Conservation (phyloP, 306 rosid species). For the Cucumis hystrix region DNA sequence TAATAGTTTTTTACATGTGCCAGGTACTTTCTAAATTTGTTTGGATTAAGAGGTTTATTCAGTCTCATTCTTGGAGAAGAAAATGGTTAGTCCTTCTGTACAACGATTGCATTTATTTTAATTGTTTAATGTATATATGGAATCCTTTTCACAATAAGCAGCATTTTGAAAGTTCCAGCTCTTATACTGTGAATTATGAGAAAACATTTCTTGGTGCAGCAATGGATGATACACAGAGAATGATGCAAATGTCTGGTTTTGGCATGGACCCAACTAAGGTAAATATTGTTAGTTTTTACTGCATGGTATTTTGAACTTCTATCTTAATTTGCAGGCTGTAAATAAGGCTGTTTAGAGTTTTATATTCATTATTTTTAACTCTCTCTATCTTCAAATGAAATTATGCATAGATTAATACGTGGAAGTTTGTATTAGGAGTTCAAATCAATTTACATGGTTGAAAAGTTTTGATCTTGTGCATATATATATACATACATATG, state of each 20-base stretch:
- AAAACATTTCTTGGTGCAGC: conserved; percentile 36
- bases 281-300: not conserved
- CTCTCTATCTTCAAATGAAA: not conserved
- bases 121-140: not conserved
- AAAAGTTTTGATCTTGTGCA: not conserved
- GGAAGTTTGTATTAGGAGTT: not conserved
- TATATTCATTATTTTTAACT: not conserved
- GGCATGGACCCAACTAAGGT: conserved; percentile 97
- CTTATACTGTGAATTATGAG: conserved; percentile 10
- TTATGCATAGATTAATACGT: not conserved
- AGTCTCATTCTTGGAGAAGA: conserved; percentile 99
- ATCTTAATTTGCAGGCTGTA: not conserved
- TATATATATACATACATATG: not conserved
- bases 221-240: conserved; percentile 87
- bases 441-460: not conserved
- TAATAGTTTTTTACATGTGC: conserved; percentile 12
- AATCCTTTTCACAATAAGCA: not conserved
- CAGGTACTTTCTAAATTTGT: conserved; percentile 96
- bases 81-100: conserved; percentile 56
- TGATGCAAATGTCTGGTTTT: conserved; percentile 99
- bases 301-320: not conserved
- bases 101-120: not conserved
- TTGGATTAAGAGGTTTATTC: conserved; percentile 93
- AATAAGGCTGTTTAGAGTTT: not conserved
- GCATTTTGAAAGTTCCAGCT: not conserved